Evolutionary conservation across 2,329 filamentous ascomycete genomes (phyloP), one percentile per base, ranked within the genome.

Genomic region (Aspergillus pseudoviridinutans): DNA sequence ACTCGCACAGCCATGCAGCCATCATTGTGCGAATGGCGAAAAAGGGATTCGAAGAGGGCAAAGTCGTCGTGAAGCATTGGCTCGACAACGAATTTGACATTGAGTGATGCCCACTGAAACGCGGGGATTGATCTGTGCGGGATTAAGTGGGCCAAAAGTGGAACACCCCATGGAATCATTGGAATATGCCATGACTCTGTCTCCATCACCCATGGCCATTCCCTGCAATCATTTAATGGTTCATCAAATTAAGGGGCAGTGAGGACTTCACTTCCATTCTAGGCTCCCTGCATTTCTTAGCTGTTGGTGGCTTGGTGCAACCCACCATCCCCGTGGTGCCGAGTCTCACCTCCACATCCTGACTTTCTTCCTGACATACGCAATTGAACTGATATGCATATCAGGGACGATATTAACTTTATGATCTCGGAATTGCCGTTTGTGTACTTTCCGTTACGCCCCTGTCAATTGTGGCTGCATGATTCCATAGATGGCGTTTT

Each of bases 1-100:
- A 86, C 55, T 77, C 81, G n/a, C 91, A 96, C 70, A 90, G 85
- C 58, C 93, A 97, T 73, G 93, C 92, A 0, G 92, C 92, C 3
- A 96, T 97, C 50, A 90, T 97, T 61, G 87, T 95, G 38, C 84
- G 93, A 41, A 84, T 80, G 60, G 73, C 73, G 57, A 84, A 88
- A 42, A 87, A 85, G 69, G 78, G 82, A 53, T 95, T 92, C 66
- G 79, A 82, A 2, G 92, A 97, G 74, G 93, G 93, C 0, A 84
- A 82, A 68, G 71, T 90, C 12, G 90, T 97, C 35, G 78, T 94
- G 56, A 82, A 80, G 66, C 93, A 97, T 76, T 97, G 90, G 89
- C 76, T 92, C 2, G 81, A 87, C 53, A 82, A 87, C 50, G 87
- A 88, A 68, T 97, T 97, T 69, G 73, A 85, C 61, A 67, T 87